Conservation (phyloP, 371 early-diverging fungal species). For the Zychaea mexicana region DNA sequence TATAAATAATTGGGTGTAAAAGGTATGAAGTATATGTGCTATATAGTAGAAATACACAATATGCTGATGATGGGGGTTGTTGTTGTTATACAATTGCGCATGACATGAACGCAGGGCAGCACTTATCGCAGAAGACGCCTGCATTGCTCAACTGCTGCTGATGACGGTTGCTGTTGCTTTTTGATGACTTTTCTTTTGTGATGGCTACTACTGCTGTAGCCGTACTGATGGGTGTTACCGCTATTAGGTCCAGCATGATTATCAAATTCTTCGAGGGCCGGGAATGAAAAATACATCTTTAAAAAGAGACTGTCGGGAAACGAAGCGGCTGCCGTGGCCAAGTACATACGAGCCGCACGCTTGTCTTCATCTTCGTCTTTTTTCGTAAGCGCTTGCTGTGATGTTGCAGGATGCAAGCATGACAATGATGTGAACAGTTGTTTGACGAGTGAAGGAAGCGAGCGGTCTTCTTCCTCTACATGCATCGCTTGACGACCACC, state of each 20-base stretch:
- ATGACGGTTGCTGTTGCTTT: neutral
- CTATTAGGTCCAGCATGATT: neutral
- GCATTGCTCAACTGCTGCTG: neutral
- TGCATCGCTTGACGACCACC: too few relatives aligned
- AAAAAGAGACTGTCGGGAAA: neutral
- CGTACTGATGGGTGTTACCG: neutral
- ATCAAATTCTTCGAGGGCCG: neutral
- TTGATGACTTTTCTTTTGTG: neutral
- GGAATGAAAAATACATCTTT: conserved; percentile 5
- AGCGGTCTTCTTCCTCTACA: neutral
- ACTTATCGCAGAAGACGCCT: neutral
- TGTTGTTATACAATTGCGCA: neutral
- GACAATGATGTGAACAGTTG: neutral
- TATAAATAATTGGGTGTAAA: neutral
- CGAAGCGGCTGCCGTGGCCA: neutral
- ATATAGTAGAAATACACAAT: neutral
- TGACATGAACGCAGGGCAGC: too few relatives aligned
- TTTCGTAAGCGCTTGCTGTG: neutral
- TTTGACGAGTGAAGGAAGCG: neutral
- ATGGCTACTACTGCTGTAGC: too few relatives aligned
- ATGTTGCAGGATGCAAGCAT: neutral
- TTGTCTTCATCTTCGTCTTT: conserved; percentile 1
- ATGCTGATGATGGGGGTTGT: too few relatives aligned
- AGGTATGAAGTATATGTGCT: too few relatives aligned
- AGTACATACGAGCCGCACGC: neutral